Evolutionary conservation across 192 early-diverging fungal species (phyloP).

Genomic region (Spinellus fusiger): DNA sequence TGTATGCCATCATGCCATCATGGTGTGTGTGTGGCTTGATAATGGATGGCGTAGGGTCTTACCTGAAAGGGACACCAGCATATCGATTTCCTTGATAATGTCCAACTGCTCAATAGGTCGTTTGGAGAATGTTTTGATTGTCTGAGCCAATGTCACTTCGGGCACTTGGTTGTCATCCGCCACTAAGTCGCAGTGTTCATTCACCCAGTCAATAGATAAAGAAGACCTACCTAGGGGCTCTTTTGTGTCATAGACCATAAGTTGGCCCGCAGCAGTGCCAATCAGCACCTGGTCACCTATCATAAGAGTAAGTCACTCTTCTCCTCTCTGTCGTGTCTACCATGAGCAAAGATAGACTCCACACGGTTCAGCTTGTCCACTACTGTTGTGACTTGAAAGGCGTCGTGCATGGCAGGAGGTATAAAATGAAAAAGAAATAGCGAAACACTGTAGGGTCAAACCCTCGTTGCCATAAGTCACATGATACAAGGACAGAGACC

Average conservation of each 20-base stretch:
- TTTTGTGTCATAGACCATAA: slow-evolving; percentile 63
- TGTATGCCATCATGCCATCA: too few species aligned
- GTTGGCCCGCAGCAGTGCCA: slow-evolving; percentile 60
- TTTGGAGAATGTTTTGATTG: slow-evolving; percentile 63
- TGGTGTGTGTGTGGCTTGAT: too few species aligned
- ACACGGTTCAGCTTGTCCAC: slow-evolving; percentile 68
- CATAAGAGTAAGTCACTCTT: slow-evolving; percentile 16
- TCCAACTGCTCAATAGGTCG: slow-evolving; percentile 68
- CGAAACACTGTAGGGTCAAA: neutral
- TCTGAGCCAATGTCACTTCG: slow-evolving; percentile 55
- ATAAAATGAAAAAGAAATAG: neutral
- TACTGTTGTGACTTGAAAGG: slow-evolving; percentile 68
- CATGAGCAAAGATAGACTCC: slow-evolving; percentile 64
- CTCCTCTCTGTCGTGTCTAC: too few species aligned
- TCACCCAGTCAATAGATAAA: too few species aligned
- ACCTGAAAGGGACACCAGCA: slow-evolving; percentile 66
- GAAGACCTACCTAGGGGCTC: slow-evolving; percentile 43
- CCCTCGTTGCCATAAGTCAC: too few species aligned
- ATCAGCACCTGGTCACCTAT: slow-evolving; percentile 66
- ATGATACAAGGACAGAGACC: too few species aligned
- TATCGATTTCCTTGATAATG: slow-evolving; percentile 66
- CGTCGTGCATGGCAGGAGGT: slow-evolving; percentile 58
- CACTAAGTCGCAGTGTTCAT: too few species aligned
- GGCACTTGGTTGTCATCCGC: slow-evolving; percentile 44
- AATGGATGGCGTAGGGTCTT: neutral